These are phyloP conservation scores for Jatropha podagrica DNA, from an alignment of 441 rosid genomes.

Conservation along the genomic window DNA sequence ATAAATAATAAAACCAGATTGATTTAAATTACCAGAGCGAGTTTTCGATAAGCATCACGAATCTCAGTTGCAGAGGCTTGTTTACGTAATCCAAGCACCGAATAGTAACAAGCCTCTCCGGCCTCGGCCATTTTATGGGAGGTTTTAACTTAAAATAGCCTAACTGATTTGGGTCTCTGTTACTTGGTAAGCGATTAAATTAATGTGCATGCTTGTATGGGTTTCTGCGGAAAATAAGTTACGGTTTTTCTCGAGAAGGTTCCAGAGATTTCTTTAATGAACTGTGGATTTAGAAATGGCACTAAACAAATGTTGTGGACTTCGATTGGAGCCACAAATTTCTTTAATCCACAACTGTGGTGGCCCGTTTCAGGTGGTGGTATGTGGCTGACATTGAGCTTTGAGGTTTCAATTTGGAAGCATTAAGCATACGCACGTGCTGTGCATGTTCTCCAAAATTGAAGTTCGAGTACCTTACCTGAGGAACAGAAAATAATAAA, in stretches of 20 bases:
- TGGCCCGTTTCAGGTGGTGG: constrained; percentile 6
- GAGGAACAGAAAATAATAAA: background rate
- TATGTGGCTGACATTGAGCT: constrained; percentile 15
- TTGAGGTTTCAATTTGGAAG: background rate
- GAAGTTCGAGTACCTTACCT: background rate
- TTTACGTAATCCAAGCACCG: constrained; percentile 38
- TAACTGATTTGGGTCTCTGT: background rate
- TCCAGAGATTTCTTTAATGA: constrained; percentile 29
- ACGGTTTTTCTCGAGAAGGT: constrained; percentile 16
- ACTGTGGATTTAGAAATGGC: background rate
- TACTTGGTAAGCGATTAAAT: background rate
- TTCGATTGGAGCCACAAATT: constrained; percentile 13
- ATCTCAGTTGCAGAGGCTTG: constrained; percentile 38
- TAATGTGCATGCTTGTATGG: background rate
- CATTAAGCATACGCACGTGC: background rate
- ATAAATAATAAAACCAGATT: background rate
- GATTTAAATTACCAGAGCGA: constrained; percentile 29
- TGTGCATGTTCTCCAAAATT: background rate
- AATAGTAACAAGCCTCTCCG: constrained; percentile 25
- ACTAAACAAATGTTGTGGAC: constrained; percentile 3
- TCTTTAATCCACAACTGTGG: constrained; percentile 11
- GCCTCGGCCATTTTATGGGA: constrained; percentile 20
- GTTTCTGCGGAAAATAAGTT: background rate
- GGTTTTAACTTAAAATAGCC: background rate
- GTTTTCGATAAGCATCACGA: constrained; percentile 38